These are phyloP conservation scores for Pestalotiopsis sp. DNA, from an alignment of 2,329 filamentous ascomycete genomes.

Conservation along the genomic window DNA sequence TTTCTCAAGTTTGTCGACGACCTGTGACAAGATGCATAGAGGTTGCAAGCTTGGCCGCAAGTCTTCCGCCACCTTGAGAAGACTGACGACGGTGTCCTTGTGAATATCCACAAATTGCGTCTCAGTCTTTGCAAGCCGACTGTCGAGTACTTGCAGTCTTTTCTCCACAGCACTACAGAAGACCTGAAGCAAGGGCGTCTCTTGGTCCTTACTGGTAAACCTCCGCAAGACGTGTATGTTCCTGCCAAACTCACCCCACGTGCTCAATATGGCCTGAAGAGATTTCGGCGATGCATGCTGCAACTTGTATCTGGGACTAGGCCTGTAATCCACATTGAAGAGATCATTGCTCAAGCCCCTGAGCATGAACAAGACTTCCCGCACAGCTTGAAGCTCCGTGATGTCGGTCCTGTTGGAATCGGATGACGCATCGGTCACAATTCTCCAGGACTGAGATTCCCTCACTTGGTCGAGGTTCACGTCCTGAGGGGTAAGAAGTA, in stretches of 20 bases:
- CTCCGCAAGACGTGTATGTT: slow-evolving; percentile 48
- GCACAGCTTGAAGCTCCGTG: slow-evolving; percentile 72
- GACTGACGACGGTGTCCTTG: slow-evolving; percentile 63
- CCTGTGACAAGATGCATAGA: slow-evolving; percentile 61
- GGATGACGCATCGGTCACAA: background rate
- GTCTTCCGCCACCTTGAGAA: slow-evolving; percentile 64
- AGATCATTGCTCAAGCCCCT: slow-evolving; percentile 76
- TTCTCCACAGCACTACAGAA: slow-evolving; percentile 67
- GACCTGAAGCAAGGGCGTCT: slow-evolving; percentile 67
- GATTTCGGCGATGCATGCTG: slow-evolving; percentile 52
- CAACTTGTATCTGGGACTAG: slow-evolving; percentile 47
- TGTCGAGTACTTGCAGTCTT: slow-evolving; percentile 62
- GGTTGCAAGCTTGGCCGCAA: slow-evolving; percentile 56
- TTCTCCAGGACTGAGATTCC: slow-evolving; percentile 51
- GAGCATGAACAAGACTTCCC: slow-evolving; percentile 86
- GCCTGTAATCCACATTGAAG: slow-evolving; percentile 54
- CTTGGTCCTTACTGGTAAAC: slow-evolving; percentile 47
- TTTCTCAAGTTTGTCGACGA: slow-evolving; percentile 61
- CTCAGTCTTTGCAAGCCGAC: slow-evolving; percentile 61
- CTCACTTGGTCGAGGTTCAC: slow-evolving; percentile 39
- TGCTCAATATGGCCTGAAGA: slow-evolving; percentile 49
- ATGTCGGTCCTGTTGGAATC: slow-evolving; percentile 44
- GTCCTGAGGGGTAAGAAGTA: slow-evolving; percentile 39
- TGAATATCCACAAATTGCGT: slow-evolving; percentile 57
- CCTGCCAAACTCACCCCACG: slow-evolving; percentile 50